Evolutionary conservation across 1,284 basidiomycete species (phyloP).

Genomic region (Pholiota adiposa): DNA sequence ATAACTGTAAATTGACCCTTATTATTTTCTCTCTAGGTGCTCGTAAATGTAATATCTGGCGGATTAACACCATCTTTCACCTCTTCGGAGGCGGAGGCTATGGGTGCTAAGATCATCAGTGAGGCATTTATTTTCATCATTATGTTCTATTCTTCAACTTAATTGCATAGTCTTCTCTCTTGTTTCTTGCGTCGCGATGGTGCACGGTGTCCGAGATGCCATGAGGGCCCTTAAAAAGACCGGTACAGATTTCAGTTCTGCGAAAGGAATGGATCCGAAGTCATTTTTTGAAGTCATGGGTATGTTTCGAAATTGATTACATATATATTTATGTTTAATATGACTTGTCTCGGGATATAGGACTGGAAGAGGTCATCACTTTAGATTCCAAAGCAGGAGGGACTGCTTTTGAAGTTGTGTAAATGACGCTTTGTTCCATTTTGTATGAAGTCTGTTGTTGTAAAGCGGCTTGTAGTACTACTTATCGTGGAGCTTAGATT

Average conservation of each 20-base stretch:
- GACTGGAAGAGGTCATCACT: conserved; percentile 12
- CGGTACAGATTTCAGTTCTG: conserved; percentile 69
- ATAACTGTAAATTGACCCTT: neutral
- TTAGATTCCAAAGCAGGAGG: conserved; percentile 15
- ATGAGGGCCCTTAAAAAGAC: conserved; percentile 78
- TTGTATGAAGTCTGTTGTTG: too few relatives aligned
- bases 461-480: too few relatives aligned
- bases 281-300: conserved; percentile 60
- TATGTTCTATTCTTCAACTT: conserved; percentile 26
- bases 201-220: conserved; percentile 72
- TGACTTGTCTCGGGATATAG: neutral
- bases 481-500: too few relatives aligned
- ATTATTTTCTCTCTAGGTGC: conserved; percentile 42
- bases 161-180: conserved; percentile 30
- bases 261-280: conserved; percentile 78
- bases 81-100: conserved; percentile 64
- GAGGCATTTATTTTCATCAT: conserved; percentile 23
- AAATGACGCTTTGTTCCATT: neutral
- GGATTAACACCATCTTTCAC: conserved; percentile 78
- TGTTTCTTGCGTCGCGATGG: conserved; percentile 73
- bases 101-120: conserved; percentile 81
- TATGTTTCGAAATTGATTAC: neutral
- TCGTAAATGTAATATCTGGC: conserved; percentile 79
- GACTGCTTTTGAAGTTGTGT: conserved; percentile 11
- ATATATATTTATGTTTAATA: neutral